Evolutionary conservation across 2,329 filamentous ascomycete species (phyloP).

Genomic region (Pestalotiopsis sp.): DNA sequence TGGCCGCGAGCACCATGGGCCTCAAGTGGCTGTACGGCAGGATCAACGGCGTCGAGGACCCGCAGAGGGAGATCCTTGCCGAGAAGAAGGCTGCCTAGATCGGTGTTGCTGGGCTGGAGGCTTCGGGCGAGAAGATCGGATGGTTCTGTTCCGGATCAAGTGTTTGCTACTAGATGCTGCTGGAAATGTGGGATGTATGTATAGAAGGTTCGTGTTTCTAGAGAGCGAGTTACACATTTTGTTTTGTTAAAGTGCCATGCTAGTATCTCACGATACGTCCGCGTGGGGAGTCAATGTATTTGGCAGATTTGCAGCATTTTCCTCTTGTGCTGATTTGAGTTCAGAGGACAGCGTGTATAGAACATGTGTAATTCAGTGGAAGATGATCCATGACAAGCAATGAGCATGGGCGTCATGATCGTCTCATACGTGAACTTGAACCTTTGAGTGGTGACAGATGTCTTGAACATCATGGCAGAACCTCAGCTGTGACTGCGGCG

Average conservation of each 20-base stretch:
- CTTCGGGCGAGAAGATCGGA: too few relatives aligned
- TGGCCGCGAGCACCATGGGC: constrained; percentile 69
- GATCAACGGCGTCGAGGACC: constrained; percentile 60
- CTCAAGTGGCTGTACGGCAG: constrained; percentile 72
- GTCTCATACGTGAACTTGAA: too few relatives aligned
- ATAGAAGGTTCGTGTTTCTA: neutral
- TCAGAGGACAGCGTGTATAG: neutral
- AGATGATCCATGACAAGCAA: too few relatives aligned
- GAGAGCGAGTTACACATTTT: neutral
- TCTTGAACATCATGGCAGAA: too few relatives aligned
- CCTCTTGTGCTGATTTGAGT: neutral
- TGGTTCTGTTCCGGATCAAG: neutral
- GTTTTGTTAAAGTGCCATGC: neutral
- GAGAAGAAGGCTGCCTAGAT: neutral
- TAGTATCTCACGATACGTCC: neutral
- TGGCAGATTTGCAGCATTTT: neutral
- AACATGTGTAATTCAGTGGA: too few relatives aligned
- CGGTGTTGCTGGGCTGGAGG: neutral
- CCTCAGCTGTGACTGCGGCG: too few relatives aligned
- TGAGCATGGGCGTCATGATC: too few relatives aligned
- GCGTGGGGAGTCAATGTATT: neutral
- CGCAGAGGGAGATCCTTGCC: constrained; percentile 36
- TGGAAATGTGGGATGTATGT: neutral
- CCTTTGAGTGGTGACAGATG: too few relatives aligned
- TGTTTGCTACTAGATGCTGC: neutral